Evolutionary conservation across 2,329 filamentous ascomycete genomes (phyloP).

Genomic region (Bipolaris victoriae): DNA sequence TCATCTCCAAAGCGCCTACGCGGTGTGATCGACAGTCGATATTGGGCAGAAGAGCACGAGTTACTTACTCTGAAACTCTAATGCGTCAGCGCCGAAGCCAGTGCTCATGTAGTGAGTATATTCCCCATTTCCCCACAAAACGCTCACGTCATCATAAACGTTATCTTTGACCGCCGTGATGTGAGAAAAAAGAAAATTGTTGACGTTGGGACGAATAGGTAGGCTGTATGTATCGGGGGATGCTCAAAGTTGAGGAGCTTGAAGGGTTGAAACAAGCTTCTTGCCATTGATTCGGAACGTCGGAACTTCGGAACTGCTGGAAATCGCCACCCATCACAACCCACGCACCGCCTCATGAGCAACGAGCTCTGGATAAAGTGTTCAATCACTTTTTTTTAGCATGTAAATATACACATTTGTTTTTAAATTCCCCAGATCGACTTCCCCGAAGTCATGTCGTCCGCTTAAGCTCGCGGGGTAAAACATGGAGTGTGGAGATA

Average conservation of each 20-base stretch:
- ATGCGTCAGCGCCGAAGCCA: not conserved
- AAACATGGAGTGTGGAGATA: not conserved
- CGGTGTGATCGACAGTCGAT: not conserved
- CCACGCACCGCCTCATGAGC: not conserved
- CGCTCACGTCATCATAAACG: not conserved
- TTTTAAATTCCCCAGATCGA: not conserved
- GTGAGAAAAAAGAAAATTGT: not conserved
- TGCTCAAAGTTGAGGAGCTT: no score
- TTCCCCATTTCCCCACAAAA: not conserved
- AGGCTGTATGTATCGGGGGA: not conserved
- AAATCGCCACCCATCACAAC: not conserved
- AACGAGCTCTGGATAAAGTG: not conserved
- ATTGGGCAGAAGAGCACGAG: not conserved
- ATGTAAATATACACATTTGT: no score
- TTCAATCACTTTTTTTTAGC: not conserved
- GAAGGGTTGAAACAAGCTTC: no score
- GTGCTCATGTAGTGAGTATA: no score
- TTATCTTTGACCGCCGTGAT: not conserved
- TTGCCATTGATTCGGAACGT: no score
- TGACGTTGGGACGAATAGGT: not conserved
- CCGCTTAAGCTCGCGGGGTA: not conserved
- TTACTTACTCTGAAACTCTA: not conserved
- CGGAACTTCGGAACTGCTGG: not conserved
- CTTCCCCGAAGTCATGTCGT: not conserved
- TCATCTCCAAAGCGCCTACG: not conserved